Evolutionary conservation across 202 grass and related monocot species (phyloP), one percentile per base, ranked within the genome.

Genomic region (Panicum hallii): DNA sequence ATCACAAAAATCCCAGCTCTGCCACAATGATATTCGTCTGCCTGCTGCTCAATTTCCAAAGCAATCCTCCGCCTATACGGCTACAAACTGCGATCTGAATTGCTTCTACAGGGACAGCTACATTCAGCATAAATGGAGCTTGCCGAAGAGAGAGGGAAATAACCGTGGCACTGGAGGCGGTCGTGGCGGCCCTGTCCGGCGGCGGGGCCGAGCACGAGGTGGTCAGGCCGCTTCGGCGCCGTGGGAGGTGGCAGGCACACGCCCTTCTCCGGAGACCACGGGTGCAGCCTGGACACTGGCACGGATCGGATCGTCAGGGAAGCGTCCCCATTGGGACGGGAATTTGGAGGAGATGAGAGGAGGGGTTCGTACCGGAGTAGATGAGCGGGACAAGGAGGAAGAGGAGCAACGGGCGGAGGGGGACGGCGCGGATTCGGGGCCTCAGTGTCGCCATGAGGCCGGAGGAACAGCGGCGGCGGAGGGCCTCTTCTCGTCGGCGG

Each of bases 161-260:
- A 11, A 94, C 96, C 96, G 75, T 89, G 70, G 82, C 93, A 99
- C 70, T 94, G 96, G 43, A 99, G 91, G 61, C 91, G 91, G 75
- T 96, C 82, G 20, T 91, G 64, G 43, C 88, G 75, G 40, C 93
- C 96, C 68, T 91, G 84, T 67, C 93, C 96, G 6, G 96, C 88
- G 69, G 91, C 81, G 1, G 85, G 89, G 22, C 93, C 91, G 2
- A 96, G 74, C 13, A 99, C 79, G 40, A 99, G 81, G 36, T 13
- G 86, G 84, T 92, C 79, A 2, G 84, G 86, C 1, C 75, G 87
- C 86, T 83, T 92, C 7, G 16, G n/a, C 5, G n/a, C 40, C 0
- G 55, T 0, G 7, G 75, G 74, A 23, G 73, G 72, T 3, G 82
- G 82, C 17, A 84, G 4, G 40, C 82, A 84, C 5, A 36, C 17